Evolutionary conservation across 257 asterid genomes (phyloP), one percentile per base, ranked within the genome.

Genomic region (Solanum chmielewskii): DNA sequence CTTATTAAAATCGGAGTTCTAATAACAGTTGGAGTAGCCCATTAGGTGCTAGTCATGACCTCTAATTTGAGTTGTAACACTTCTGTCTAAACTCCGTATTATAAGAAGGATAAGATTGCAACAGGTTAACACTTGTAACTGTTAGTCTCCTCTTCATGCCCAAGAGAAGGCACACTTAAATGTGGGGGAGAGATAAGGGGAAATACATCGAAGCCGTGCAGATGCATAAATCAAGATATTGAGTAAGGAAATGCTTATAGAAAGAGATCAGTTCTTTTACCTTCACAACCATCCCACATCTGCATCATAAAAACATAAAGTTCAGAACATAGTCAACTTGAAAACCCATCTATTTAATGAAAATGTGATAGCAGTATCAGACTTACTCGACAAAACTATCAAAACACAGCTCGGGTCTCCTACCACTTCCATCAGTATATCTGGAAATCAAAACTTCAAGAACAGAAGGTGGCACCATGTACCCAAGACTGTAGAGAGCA

Each of bases 251-350:
- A n/a, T 33, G 16, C 8, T 25, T 37, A 83, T 9, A 70, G 60
- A 83, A 73, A 52, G 82, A 44, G 77, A 70, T 78, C 25, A 16
- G 52, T 16, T 75, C 62, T 77, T 91, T 90, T 85, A 94, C 99
- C 98, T 96, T 96, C 83, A 95, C 93, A 89, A 96, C 90, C 99
- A 96, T 93, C 89, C 98, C 99, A 85, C 98, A 93, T 90, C 98
- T 96, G 95, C 90, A 92, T 16, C 71, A 78, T 45, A 74, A 64
- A 78, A 89, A 23, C 31, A 44, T 20, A 42, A 69, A 49, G 81
- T 87, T 59, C 84, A 87, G 84, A 77, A 15, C 83, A 64, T 59
- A 66, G 81, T 59, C 31, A 27, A 81, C 41, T 25, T 35, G 4
- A 27, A 45, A 78, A 66, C 44, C 31, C 23, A 75, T 49, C 39